Base-by-base conservation (phyloP, 108 stramenopile genomes). In the Pinguiococcus pyrenoidosus region DNA sequence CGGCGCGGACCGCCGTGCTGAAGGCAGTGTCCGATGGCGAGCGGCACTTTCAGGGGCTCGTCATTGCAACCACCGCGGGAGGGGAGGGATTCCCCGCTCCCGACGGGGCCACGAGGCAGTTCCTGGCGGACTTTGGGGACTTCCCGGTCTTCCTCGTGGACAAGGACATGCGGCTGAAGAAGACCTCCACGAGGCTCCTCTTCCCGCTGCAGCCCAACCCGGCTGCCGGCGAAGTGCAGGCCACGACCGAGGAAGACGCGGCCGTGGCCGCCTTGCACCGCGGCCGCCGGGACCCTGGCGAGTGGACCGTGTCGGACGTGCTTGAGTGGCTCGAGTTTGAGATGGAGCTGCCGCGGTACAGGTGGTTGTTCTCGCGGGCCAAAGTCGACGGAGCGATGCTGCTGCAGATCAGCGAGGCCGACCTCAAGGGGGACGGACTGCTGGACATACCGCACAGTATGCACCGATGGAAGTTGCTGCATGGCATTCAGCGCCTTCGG, bases 61-160 rank as follows among this genome's bases (percentile, higher is more conserved):
- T 64, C 37, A 23, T 72, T 27, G 62, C 41, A 1, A 59, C 30
- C 36, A 62, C 54, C 32, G 44, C 62, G 29, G 20, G 25, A 6
- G 30, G 18, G 0, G 56, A 24, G 21, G n/a, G n/a, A n/a, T 60
- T 72, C 20, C 71, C 71, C 3, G 32, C 44, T 0, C 71, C 71
- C 0, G 71, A 72, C 43, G 71, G 71, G 6, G 32, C 45, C 16
- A 42, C 59, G 22, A 29, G 71, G 24, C 66, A 72, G 24, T 68
- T 72, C 16, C 45, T 72, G n/a, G 55, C 62, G 3, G 66, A 67
- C 44, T 72, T 64, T 33, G 71, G 71, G 18, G 67, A 64, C 50
- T 72, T 68, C 27, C 64, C 68, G 18, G 71, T 72, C 5, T 66
- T 62, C 28, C 57, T 66, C 30, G 71, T 72, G 39, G 69, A 72